Evolutionary conservation across 1,284 basidiomycete species (phyloP).

Genomic region (Cryptococcus wingfieldii): DNA sequence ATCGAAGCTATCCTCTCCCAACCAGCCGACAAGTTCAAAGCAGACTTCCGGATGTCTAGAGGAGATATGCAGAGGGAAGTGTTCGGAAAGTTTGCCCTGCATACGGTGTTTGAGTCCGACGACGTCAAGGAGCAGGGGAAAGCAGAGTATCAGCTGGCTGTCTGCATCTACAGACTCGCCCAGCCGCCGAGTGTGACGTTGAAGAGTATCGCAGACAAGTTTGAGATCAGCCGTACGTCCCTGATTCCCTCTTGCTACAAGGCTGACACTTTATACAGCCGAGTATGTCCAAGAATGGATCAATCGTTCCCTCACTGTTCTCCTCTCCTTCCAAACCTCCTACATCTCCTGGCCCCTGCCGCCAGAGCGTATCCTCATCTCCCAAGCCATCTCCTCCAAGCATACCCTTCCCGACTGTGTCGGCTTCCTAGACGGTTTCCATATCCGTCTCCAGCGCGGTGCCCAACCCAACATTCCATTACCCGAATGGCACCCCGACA

Average conservation of each 20-base stretch:
- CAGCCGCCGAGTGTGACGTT: neutral
- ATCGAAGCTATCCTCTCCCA: neutral
- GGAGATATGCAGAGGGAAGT: neutral
- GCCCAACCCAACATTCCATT: neutral
- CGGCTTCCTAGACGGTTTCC: neutral
- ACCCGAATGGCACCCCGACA: no score
- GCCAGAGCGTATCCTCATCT: neutral
- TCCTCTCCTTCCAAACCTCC: neutral
- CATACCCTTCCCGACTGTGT: neutral
- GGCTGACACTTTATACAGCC: neutral
- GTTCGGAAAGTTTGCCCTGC: neutral
- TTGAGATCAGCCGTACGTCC: neutral
- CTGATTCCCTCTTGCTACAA: neutral
- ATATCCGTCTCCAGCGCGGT: neutral
- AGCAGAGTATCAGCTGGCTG: neutral
- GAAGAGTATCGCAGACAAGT: neutral
- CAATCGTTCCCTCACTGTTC: neutral
- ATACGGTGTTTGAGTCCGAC: neutral
- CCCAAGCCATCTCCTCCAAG: neutral
- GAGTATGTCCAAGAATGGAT: neutral
- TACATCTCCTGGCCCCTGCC: neutral
- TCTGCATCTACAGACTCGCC: neutral
- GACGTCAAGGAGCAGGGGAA: neutral
- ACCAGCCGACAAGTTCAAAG: neutral
- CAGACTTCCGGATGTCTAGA: neutral